A percentile compares a stretch with the other conserved stretches of the same genome.
Evolutionary conservation across 2,329 filamentous ascomycete species (phyloP).

Genomic region (Lasiodiplodia sp.): DNA sequence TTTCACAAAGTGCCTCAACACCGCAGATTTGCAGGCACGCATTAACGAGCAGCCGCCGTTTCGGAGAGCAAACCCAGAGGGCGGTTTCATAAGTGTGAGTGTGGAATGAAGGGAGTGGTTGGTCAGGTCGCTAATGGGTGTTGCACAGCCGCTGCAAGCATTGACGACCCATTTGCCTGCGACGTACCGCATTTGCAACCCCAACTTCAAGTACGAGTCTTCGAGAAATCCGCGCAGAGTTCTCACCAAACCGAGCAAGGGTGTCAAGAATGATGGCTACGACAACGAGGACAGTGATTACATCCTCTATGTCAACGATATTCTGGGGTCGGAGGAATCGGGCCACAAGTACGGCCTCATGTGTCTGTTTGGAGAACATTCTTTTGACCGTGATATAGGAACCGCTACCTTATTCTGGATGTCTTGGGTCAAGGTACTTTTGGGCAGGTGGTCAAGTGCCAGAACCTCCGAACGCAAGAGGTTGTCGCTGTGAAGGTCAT

Average conservation of each 20-base stretch:
- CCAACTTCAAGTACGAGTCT: constrained; percentile 97
- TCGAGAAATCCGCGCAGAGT: constrained; percentile 95
- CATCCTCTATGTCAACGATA: constrained; percentile 98
- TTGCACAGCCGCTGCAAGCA: constrained; percentile 85
- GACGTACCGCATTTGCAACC: constrained; percentile 98
- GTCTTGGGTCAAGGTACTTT: constrained; percentile 97
- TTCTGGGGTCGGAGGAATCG: constrained; percentile 94
- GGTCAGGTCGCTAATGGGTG: constrained; percentile 32
- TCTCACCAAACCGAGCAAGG: constrained; percentile 97
- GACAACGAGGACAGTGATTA: constrained; percentile 99
- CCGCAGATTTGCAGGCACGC: constrained; percentile 79
- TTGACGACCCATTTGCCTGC: constrained; percentile 91
- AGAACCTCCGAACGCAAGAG: constrained; percentile 97
- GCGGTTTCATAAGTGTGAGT: constrained; percentile 94
- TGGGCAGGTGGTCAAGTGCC: constrained; percentile 98
- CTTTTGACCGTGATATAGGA: constrained; percentile 60
- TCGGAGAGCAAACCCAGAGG: constrained; percentile 91
- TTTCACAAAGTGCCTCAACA: constrained; percentile 78
- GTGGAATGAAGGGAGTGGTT: background rate
- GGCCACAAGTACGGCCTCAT: constrained; percentile 82
- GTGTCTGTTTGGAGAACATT: constrained; percentile 1
- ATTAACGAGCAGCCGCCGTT: constrained; percentile 90
- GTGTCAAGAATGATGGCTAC: constrained; percentile 96
- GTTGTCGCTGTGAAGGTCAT: constrained; percentile 99
- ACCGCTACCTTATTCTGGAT: constrained; percentile 95